A percentile compares a stretch with the other conserved stretches of the same genome.
These are phyloP conservation scores for Fusarium robinianum DNA, from an alignment of 2,329 filamentous ascomycete species.

Conservation along the genomic window DNA sequence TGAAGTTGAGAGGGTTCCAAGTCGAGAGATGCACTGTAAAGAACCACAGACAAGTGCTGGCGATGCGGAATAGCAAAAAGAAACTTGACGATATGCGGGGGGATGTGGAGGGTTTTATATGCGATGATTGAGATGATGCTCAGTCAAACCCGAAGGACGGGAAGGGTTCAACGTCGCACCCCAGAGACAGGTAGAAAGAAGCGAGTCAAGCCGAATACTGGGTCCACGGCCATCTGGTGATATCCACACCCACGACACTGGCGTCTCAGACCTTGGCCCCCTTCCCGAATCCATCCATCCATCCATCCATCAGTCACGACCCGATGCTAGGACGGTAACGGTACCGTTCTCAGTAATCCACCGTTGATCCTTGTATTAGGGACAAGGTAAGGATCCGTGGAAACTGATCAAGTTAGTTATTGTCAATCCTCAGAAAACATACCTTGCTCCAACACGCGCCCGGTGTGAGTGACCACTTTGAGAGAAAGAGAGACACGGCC, in stretches of 20 bases:
- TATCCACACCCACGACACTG: slow-evolving; percentile 23
- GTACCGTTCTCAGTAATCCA: too few relatives aligned
- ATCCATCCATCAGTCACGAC: slow-evolving; percentile 13
- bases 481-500: too few relatives aligned
- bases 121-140: slow-evolving; percentile 6
- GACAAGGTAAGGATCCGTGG: too few relatives aligned
- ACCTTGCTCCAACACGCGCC: too few relatives aligned
- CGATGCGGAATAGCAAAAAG: slow-evolving; percentile 1
- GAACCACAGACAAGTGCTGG: slow-evolving; percentile 1
- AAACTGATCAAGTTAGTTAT: too few relatives aligned
- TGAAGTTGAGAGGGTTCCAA: not conserved
- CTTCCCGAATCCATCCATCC: not conserved
- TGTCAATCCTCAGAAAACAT: too few relatives aligned
- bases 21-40: too few relatives aligned
- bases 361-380: too few relatives aligned
- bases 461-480: too few relatives aligned
- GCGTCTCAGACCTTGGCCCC: slow-evolving; percentile 15
- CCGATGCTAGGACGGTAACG: too few relatives aligned
- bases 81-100: slow-evolving; percentile 5
- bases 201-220: slow-evolving; percentile 27
- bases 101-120: slow-evolving; percentile 27
- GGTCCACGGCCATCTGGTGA: slow-evolving; percentile 15
- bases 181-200: slow-evolving; percentile 9
- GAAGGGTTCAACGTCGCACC: slow-evolving; percentile 17
- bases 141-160: slow-evolving; percentile 2